Percentiles rank a stretch among this genome's conserved stretches.
Conservation (phyloP, 192 early-diverging fungal species). For the Paraglomus brasilianum region DNA sequence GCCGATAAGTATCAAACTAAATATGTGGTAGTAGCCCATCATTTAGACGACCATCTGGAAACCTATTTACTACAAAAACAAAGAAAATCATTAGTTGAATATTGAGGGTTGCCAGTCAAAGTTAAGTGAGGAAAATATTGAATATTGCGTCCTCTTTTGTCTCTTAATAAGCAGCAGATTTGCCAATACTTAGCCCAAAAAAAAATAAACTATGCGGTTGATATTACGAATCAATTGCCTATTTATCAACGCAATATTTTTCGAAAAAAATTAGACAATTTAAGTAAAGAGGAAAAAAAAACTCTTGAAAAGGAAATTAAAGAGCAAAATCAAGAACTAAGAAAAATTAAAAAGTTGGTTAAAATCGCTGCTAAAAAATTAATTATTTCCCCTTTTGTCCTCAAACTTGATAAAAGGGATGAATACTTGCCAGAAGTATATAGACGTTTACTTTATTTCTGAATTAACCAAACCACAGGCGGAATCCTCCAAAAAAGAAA, state of each 20-base stretch:
- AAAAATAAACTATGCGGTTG: neutral
- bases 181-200: neutral
- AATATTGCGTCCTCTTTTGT: neutral
- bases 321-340: neutral
- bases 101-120: neutral
- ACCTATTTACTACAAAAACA: slow-evolving; percentile 4
- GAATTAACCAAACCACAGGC: slow-evolving; percentile 3
- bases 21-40: slow-evolving; percentile 2
- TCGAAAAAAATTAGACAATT: neutral
- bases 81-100: slow-evolving; percentile 3
- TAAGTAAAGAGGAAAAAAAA: neutral
- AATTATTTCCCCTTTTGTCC: neutral
- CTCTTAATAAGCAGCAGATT: neutral
- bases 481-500: slow-evolving; percentile 22
- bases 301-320: neutral
- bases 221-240: neutral
- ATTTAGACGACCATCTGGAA: slow-evolving; percentile 14
- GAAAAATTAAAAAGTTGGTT: slow-evolving; percentile 16
- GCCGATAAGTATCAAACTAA: neutral
- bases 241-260: slow-evolving; percentile 9
- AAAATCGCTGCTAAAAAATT: neutral
- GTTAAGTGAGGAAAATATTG: neutral
- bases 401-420: neutral
- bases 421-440: neutral
- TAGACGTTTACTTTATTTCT: slow-evolving; percentile 15